These are phyloP conservation scores for barley (Hordeum vulgare) DNA, from an alignment of 176 grass and related monocot species.

Conservation along the genomic window MorexV3_pseudomolecules_assembly NC_058521.1:41171796-41172295, in stretches of 20 bases:
- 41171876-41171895: neutral
- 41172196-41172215: slow-evolving; percentile 79
- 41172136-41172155: slow-evolving; percentile 73
- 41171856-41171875: neutral
- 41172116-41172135: slow-evolving; percentile 64
- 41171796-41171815: slow-evolving; percentile 64
- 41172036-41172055: neutral
- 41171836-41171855: slow-evolving; percentile 61
- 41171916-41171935: neutral
- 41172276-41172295: neutral
- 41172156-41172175: slow-evolving; percentile 77
- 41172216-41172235: slow-evolving; percentile 55
- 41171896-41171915: neutral
- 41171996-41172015: neutral
- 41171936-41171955: slow-evolving; percentile 30
- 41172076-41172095: slow-evolving; percentile 39
- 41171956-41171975: slow-evolving; percentile 58
- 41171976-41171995: slow-evolving; percentile 55
- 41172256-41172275: neutral
- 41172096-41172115: slow-evolving; percentile 49
- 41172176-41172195: slow-evolving; percentile 60
- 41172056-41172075: neutral
- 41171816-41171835: slow-evolving; percentile 84
- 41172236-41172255: slow-evolving; percentile 52
- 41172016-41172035: neutral